A percentile compares a stretch with the other conserved stretches of the same genome.
Evolutionary conservation across 108 stramenopile species (phyloP).

Genomic region (Thalassiosira profunda): DNA sequence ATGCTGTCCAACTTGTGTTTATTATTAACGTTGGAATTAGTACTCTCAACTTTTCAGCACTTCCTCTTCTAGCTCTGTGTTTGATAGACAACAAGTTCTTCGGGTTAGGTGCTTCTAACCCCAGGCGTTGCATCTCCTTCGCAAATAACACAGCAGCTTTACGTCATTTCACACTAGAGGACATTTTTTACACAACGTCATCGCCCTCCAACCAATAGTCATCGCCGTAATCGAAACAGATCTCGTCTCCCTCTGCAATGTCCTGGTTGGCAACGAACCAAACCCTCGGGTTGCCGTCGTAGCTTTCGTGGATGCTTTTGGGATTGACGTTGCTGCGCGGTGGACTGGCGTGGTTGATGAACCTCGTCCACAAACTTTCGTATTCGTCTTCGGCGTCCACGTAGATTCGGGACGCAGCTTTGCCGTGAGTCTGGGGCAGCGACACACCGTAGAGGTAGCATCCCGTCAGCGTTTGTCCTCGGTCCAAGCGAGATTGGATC

Average conservation of each 20-base stretch:
- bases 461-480: slow-evolving; percentile 49
- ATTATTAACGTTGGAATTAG: too few species aligned
- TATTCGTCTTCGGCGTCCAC: slow-evolving; percentile 64
- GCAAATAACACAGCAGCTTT: too few species aligned
- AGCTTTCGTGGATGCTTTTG: slow-evolving; percentile 46
- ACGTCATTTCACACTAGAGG: too few species aligned
- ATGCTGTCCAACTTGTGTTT: too few species aligned
- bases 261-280: slow-evolving; percentile 77
- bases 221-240: slow-evolving; percentile 89
- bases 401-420: slow-evolving; percentile 16
- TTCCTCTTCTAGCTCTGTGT: too few species aligned
- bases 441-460: slow-evolving; percentile 48
- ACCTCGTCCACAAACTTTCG: slow-evolving; percentile 49
- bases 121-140: too few species aligned
- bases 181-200: slow-evolving; percentile 39
- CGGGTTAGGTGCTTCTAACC: too few species aligned
- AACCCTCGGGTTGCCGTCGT: slow-evolving; percentile 59
- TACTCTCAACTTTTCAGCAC: too few species aligned
- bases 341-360: slow-evolving; percentile 52
- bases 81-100: too few species aligned
- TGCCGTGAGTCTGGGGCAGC: slow-evolving; percentile 5
- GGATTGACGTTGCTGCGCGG: slow-evolving; percentile 37
- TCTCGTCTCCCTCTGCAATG: slow-evolving; percentile 82
- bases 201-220: slow-evolving; percentile 79
- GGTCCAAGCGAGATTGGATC: slow-evolving; percentile 40